phyloP scores from a whole-genome alignment of 192 early-diverging fungal species.

The Geranomyces variabilis region DNA sequence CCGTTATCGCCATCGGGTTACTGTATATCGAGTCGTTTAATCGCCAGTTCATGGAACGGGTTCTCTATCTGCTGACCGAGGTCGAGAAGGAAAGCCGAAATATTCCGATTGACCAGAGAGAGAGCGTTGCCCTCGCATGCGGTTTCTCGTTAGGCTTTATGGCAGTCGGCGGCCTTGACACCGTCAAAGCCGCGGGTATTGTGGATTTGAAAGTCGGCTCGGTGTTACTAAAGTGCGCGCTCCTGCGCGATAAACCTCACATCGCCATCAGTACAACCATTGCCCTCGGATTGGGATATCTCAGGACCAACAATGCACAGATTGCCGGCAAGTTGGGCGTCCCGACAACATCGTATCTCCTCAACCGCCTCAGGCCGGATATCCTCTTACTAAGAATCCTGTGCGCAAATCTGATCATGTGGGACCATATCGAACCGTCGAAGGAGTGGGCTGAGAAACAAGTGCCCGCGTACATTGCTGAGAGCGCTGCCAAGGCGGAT shows the following conservation, averaged over 20 bases:
- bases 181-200: slow-evolving; percentile 8
- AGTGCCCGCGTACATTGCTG: slow-evolving; percentile 64
- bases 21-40: slow-evolving; percentile 70
- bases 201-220: slow-evolving; percentile 13
- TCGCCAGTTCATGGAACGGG: slow-evolving; percentile 71
- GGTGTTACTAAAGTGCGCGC: slow-evolving; percentile 10
- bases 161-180: slow-evolving; percentile 14
- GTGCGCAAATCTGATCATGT: slow-evolving; percentile 74
- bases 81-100: neutral
- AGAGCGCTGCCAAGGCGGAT: neutral
- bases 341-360: slow-evolving; percentile 55
- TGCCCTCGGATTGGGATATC: slow-evolving; percentile 81
- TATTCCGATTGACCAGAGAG: slow-evolving; percentile 25
- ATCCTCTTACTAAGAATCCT: slow-evolving; percentile 70
- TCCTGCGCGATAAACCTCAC: slow-evolving; percentile 43
- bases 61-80: slow-evolving; percentile 69
- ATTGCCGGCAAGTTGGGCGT: slow-evolving; percentile 69
- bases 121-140: slow-evolving; percentile 42
- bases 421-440: slow-evolving; percentile 66
- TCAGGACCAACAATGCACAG: slow-evolving; percentile 73
- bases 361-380: slow-evolving; percentile 78
- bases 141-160: slow-evolving; percentile 72
- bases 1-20: slow-evolving; percentile 78
- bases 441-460: slow-evolving; percentile 66
- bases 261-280: slow-evolving; percentile 71